These are phyloP conservation scores for Raffaelea deltoideospora DNA, from an alignment of 2,329 filamentous ascomycete species.

Conservation along the genomic window DNA sequence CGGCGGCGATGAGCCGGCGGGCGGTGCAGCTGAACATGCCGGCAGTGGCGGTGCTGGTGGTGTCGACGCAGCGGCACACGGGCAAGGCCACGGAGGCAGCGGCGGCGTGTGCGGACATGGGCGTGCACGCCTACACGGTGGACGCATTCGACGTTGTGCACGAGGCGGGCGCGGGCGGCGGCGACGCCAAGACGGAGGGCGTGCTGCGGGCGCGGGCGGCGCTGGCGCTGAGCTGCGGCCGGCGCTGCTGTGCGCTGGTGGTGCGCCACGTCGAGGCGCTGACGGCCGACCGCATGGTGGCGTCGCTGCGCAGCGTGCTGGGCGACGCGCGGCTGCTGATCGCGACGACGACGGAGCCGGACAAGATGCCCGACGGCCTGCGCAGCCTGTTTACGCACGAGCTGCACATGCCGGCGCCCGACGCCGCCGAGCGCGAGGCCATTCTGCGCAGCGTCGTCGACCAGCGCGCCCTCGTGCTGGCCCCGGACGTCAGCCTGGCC, in stretches of 20 bases:
- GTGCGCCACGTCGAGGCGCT: constrained; percentile 82
- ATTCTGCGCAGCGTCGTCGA: constrained; percentile 69
- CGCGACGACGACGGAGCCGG: constrained; percentile 87
- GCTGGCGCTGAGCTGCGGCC: constrained; percentile 73
- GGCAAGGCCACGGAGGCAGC: constrained; percentile 72
- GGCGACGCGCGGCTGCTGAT: constrained; percentile 69
- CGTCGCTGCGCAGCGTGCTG: constrained; percentile 70
- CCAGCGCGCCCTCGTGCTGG: constrained; percentile 60
- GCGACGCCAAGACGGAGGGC: constrained; percentile 88
- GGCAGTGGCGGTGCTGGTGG: constrained; percentile 72
- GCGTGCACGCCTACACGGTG: constrained; percentile 75
- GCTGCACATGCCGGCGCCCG: constrained; percentile 81
- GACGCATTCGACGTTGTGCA: constrained; percentile 89
- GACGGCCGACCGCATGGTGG: constrained; percentile 78
- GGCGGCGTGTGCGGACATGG: constrained; percentile 72
- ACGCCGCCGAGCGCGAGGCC: constrained; percentile 81
- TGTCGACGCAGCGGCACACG: constrained; percentile 84
- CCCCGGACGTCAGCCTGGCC: constrained; percentile 68
- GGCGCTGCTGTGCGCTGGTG: constrained; percentile 70
- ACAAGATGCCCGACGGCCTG: constrained; percentile 83
- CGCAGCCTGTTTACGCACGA: constrained; percentile 90
- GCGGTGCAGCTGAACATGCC: constrained; percentile 80
- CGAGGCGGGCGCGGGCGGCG: constrained; percentile 74
- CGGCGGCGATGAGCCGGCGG: constrained; percentile 74
- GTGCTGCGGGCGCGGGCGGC: constrained; percentile 79